Conservation (phyloP, 228 moss, liverwort and hornwort genomes). For the Sphagnum magellanicum region DNA sequence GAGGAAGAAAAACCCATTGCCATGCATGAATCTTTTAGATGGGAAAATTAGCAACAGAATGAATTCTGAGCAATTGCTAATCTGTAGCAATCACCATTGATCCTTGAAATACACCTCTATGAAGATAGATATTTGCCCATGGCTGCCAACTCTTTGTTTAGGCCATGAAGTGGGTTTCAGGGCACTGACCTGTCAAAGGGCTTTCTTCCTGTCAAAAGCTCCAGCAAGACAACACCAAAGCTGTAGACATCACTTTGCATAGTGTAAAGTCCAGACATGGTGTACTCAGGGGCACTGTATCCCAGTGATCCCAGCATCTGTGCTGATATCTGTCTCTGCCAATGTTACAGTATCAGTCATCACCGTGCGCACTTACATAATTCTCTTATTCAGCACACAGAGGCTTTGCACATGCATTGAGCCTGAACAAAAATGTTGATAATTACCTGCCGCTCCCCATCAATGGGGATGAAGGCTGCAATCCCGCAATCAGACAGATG, state of each 20-base stretch:
- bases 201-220: slow-evolving; percentile 58
- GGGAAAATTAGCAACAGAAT: neutral
- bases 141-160: neutral
- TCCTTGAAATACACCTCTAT: neutral
- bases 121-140: too few relatives aligned
- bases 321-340: slow-evolving; percentile 47
- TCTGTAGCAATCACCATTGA: neutral
- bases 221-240: slow-evolving; percentile 68
- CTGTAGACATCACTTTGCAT: slow-evolving; percentile 63
- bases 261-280: slow-evolving; percentile 57
- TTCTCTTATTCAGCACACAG: neutral
- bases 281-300: slow-evolving; percentile 60
- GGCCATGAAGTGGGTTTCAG: neutral
- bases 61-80: neutral
- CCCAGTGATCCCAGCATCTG: slow-evolving; percentile 67
- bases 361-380: neutral
- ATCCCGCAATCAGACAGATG: slow-evolving; percentile 68
- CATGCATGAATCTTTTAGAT: neutral
- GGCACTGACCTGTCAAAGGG: slow-evolving; percentile 46
- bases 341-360: neutral
- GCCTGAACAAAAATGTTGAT: slow-evolving; percentile 2
- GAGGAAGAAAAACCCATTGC: neutral
- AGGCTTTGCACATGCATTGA: neutral
- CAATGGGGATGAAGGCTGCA: slow-evolving; percentile 61
- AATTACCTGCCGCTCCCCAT: slow-evolving; percentile 67